These are phyloP conservation scores for Aspergillus sp. DNA, from an alignment of 2,329 filamentous ascomycete species.

Conservation along the genomic window DNA sequence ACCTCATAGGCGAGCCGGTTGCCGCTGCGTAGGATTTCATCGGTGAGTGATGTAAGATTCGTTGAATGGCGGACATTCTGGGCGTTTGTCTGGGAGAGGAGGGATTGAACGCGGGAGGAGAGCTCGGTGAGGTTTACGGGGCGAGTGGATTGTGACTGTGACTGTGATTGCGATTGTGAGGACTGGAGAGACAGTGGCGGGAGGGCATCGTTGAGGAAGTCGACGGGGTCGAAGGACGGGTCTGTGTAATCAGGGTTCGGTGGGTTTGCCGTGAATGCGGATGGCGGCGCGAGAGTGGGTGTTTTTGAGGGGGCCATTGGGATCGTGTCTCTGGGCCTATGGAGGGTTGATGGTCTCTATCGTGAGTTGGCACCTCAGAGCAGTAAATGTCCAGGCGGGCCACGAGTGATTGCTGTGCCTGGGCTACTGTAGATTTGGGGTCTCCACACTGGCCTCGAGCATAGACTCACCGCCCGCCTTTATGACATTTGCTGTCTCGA, in stretches of 20 bases:
- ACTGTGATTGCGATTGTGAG: constrained; percentile 29
- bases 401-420: neutral
- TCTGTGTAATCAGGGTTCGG: constrained; percentile 70
- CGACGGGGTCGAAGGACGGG: constrained; percentile 75
- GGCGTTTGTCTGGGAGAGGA: constrained; percentile 84
- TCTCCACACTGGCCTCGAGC: neutral
- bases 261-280: constrained; percentile 32
- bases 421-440: neutral
- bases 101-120: constrained; percentile 74
- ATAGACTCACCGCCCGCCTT: neutral
- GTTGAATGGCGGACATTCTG: constrained; percentile 81
- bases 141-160: neutral
- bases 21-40: constrained; percentile 89
- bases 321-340: neutral
- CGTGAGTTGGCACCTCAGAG: neutral
- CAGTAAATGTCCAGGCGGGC: neutral
- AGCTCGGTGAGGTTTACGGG: constrained; percentile 68
- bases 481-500: neutral
- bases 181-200: constrained; percentile 62
- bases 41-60: constrained; percentile 83
- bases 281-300: constrained; percentile 22
- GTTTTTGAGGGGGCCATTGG: constrained; percentile 21
- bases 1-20: constrained; percentile 91
- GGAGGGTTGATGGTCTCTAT: neutral
- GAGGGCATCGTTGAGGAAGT: constrained; percentile 79